Conservation (phyloP, 768 basidiomycete genomes). For the Lactifluus hygrophoroides region DNA sequence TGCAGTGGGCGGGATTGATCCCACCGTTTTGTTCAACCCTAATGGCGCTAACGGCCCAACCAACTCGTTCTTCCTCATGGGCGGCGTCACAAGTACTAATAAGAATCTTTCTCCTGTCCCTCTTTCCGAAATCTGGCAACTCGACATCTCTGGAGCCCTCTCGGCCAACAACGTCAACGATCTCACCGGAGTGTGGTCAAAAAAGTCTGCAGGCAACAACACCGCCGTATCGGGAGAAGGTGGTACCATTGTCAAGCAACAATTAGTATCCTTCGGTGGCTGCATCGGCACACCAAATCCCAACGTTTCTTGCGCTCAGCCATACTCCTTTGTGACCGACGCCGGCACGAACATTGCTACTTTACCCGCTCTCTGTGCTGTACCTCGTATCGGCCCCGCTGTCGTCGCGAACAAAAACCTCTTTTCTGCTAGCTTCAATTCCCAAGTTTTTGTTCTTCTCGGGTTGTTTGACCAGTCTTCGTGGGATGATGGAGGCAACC, state of each 20-base stretch:
- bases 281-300: conserved; percentile 39
- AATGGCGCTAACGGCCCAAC: conserved; percentile 43
- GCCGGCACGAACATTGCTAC: conserved; percentile 43
- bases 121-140: conserved; percentile 62
- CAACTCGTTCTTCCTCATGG: conserved; percentile 66
- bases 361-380: conserved; percentile 45
- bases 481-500: conserved; percentile 60
- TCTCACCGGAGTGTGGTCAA: conserved; percentile 53
- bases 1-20: conserved; percentile 66
- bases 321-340: conserved; percentile 51
- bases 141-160: conserved; percentile 60
- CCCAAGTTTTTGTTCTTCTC: conserved; percentile 62
- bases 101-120: conserved; percentile 28
- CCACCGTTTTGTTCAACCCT: conserved; percentile 32
- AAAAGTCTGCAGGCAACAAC: conserved; percentile 32
- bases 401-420: conserved; percentile 53
- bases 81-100: conserved; percentile 48
- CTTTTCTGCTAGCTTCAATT: conserved; percentile 45
- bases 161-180: conserved; percentile 54
- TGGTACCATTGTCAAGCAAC: conserved; percentile 46
- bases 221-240: conserved; percentile 43
- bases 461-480: conserved; percentile 54
- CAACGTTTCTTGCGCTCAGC: conserved; percentile 46
- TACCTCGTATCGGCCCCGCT: conserved; percentile 49
- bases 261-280: conserved; percentile 52